Evolutionary conservation across 2,329 filamentous ascomycete species (phyloP), one percentile per base, ranked within the genome.

Genomic region (Proliferodiscus dingleyae): DNA sequence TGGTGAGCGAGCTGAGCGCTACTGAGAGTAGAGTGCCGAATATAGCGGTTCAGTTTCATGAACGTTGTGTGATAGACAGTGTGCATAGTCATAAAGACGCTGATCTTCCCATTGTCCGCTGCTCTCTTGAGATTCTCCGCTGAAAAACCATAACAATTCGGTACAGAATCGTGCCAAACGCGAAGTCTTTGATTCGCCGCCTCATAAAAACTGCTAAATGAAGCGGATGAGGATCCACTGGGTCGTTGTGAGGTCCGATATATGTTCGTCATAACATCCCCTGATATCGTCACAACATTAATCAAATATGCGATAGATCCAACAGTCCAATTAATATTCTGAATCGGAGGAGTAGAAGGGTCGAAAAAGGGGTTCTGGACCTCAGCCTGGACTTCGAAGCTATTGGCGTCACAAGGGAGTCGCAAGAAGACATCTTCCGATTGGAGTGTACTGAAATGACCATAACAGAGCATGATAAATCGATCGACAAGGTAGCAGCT

Each of bases 401-500:
- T 71, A 18, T 72, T 69, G 33, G 78, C 72, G 24, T 78, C 71
- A 54, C 77, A 80, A 3, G 85, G 85, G 4, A 89, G 70, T 41
- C 80, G 77, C 10, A 86, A 68, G 56, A 84, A 83, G 33, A 85
- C 75, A 49, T 87, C 80, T 50, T 84, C 76, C 4, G 77, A 68
- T 38, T 79, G 76, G 48, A 87, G 72, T 50, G 77, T 73, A 38
- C 71, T 77, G 5, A 71, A 64, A 2, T 73, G 71, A 2, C 72
- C 68, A 1, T 74, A 73, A 42, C 74, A 80, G 49, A 80, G 73
- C 11, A 76, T 76, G 38, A 78, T 80, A 49, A 83, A 77, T 38
- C 82, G 76, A 65, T 89, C 85, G 62, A 86, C 74, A 55, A 87
- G 67, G 54, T 83, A 86, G 41, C 80, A 75, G 22, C 80, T 78